Percentiles rank a stretch among this genome's conserved stretches.
phyloP scores from a whole-genome alignment of 2,329 filamentous ascomycete genomes.

The Pyricularia grisea region DNA sequence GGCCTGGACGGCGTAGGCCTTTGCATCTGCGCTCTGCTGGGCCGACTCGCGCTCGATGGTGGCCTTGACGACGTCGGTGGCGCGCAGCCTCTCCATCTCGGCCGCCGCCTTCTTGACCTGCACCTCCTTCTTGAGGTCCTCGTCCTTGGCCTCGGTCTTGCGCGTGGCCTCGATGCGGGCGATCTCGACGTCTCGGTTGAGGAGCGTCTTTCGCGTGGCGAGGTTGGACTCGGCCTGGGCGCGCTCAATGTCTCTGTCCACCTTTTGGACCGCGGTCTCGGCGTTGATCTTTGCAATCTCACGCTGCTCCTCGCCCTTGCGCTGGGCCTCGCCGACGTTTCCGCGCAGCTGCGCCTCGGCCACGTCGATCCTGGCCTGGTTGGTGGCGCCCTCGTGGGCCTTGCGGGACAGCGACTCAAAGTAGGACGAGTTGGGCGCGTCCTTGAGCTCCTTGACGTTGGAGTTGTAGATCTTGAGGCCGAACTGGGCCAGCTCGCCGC shows the following conservation, averaged over 20 bases:
- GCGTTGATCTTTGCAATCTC: conserved; percentile 84
- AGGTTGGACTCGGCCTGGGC: conserved; percentile 69
- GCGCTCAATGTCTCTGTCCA: conserved; percentile 74
- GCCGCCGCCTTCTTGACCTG: conserved; percentile 69
- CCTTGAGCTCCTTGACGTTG: conserved; percentile 81
- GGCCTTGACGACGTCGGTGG: conserved; percentile 69
- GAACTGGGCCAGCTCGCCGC: conserved; percentile 71
- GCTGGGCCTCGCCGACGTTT: conserved; percentile 68
- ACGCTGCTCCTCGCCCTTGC: conserved; percentile 71
- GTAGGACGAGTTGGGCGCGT: conserved; percentile 73
- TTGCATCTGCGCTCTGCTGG: conserved; percentile 58
- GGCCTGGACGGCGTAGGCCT: conserved; percentile 54
- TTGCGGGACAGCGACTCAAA: conserved; percentile 76
- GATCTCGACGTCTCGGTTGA: conserved; percentile 66
- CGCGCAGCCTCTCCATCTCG: conserved; percentile 71
- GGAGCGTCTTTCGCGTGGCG: conserved; percentile 60
- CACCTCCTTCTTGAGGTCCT: conserved; percentile 70
- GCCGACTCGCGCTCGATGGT: conserved; percentile 58
- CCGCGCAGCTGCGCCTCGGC: conserved; percentile 55
- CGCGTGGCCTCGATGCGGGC: conserved; percentile 66
- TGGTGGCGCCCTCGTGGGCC: conserved; percentile 75
- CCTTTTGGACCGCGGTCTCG: conserved; percentile 75
- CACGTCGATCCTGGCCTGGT: conserved; percentile 64
- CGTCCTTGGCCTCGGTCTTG: conserved; percentile 65
- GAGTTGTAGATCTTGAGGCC: conserved; percentile 63